Percentiles rank a stretch among this genome's conserved stretches.
These are phyloP conservation scores for Mycena vitilis DNA, from an alignment of 768 basidiomycete genomes.

Conservation along the genomic window DNA sequence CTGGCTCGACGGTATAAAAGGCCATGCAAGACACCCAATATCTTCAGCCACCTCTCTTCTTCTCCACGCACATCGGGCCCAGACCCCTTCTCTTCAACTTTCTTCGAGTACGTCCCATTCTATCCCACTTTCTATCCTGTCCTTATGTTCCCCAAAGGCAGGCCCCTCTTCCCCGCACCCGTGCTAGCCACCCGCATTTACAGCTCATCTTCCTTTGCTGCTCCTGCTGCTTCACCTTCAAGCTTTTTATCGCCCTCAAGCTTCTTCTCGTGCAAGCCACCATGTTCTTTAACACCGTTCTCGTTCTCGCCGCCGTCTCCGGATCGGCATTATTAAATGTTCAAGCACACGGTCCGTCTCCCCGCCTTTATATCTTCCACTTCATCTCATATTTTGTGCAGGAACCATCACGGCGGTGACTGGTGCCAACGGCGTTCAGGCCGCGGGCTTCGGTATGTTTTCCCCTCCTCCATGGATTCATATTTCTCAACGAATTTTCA, in stretches of 20 bases:
- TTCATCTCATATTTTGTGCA: neutral
- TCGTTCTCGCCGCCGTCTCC: slow-evolving; percentile 3
- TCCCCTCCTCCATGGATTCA: neutral
- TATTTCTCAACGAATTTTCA: neutral
- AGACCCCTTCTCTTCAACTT: slow-evolving; percentile 19
- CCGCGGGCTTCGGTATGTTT: slow-evolving; percentile 1
- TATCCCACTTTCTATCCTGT: neutral
- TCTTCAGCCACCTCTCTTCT: slow-evolving; percentile 32
- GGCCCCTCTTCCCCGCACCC: slow-evolving; percentile 7
- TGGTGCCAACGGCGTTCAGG: slow-evolving; percentile 29
- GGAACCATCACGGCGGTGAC: slow-evolving; percentile 30
- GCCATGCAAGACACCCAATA: neutral
- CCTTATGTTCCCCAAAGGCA: slow-evolving; percentile 2
- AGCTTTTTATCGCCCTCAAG: neutral
- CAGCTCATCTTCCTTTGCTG: neutral
- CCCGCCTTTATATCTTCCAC: neutral
- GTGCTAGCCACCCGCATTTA: slow-evolving; percentile 29
- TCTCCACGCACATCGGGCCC: slow-evolving; percentile 18
- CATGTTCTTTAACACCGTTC: slow-evolving; percentile 32
- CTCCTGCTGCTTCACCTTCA: no score
- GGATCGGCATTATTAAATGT: neutral
- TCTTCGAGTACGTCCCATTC: slow-evolving; percentile 12
- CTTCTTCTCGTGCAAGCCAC: slow-evolving; percentile 26
- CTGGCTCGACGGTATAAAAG: slow-evolving; percentile 24
- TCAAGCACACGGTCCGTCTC: neutral